phyloP scores from a whole-genome alignment of 306 rosid genomes.

The Vigna nakashimae region DNA sequence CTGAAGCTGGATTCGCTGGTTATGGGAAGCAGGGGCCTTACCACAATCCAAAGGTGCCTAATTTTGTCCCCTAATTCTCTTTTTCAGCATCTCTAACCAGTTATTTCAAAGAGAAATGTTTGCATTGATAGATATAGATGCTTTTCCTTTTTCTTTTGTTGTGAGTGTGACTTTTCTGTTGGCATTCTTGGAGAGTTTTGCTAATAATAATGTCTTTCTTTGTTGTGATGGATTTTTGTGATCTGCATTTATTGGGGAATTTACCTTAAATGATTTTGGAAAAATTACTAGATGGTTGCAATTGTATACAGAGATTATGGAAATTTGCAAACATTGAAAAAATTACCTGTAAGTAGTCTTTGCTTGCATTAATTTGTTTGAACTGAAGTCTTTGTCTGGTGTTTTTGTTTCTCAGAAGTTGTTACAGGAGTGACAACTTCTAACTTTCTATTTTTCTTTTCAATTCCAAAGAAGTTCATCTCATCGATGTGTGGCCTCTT shows the following conservation, averaged over 20 bases:
- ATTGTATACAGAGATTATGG: no score
- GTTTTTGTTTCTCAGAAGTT: no score
- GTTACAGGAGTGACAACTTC: no score
- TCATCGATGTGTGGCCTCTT: no score
- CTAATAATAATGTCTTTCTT: background rate
- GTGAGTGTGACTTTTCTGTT: background rate
- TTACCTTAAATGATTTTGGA: no score
- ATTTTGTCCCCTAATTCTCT: background rate
- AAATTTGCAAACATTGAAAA: no score
- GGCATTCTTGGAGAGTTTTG: background rate
- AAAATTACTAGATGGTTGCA: no score
- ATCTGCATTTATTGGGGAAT: background rate
- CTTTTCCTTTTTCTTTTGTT: background rate
- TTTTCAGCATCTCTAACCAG: background rate
- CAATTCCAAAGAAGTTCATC: no score
- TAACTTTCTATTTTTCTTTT: no score
- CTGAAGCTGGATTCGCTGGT: conserved; percentile 86
- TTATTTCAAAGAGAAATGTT: background rate
- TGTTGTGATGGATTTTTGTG: background rate
- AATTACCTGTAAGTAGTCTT: no score
- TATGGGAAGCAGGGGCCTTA: conserved; percentile 97
- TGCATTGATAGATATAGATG: background rate
- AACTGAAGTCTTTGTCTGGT: no score
- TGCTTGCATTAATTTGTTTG: no score
- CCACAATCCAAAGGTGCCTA: conserved; percentile 70